Evolutionary conservation across 805 yeast species (phyloP).

Genomic region (Millerozyma acaciae): DNA sequence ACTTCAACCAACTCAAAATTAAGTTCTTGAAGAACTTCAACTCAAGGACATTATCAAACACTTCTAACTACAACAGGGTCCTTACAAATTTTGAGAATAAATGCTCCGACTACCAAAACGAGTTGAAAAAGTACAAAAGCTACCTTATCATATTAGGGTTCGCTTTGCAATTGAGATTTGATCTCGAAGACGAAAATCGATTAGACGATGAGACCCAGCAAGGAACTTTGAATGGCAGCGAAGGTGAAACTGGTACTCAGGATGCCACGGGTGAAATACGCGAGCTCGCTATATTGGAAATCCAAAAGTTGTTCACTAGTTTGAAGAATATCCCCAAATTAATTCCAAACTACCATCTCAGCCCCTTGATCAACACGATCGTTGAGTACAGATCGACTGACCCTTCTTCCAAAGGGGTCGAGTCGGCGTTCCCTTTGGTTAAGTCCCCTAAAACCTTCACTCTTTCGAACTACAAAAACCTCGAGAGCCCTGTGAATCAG

Average conservation of each 20-base stretch:
- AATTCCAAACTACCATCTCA: constrained; percentile 28
- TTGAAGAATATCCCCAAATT: constrained; percentile 29
- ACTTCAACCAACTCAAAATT: constrained; percentile 26
- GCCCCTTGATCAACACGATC: constrained; percentile 22
- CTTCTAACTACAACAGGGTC: constrained; percentile 34
- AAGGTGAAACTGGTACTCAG: background rate
- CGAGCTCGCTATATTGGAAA: constrained; percentile 30
- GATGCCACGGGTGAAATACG: constrained; percentile 27
- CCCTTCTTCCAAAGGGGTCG: background rate
- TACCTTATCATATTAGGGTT: constrained; percentile 44
- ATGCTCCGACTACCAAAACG: constrained; percentile 41
- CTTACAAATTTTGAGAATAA: constrained; percentile 38
- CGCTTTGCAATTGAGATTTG: constrained; percentile 44
- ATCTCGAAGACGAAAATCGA: constrained; percentile 23
- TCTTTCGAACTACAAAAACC: constrained; percentile 31
- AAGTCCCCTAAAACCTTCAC: constrained; percentile 42
- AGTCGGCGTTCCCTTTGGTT: constrained; percentile 22
- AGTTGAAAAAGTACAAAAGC: constrained; percentile 41
- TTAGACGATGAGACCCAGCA: constrained; percentile 11
- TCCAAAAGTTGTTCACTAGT: constrained; percentile 25
- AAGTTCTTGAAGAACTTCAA: constrained; percentile 30
- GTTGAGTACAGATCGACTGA: background rate
- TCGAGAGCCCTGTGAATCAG: constrained; percentile 35
- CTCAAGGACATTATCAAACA: constrained; percentile 12
- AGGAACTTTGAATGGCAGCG: no score